Conservation (phyloP, 2,329 filamentous ascomycete species). For the Aspergillus quadricinctus region DNA sequence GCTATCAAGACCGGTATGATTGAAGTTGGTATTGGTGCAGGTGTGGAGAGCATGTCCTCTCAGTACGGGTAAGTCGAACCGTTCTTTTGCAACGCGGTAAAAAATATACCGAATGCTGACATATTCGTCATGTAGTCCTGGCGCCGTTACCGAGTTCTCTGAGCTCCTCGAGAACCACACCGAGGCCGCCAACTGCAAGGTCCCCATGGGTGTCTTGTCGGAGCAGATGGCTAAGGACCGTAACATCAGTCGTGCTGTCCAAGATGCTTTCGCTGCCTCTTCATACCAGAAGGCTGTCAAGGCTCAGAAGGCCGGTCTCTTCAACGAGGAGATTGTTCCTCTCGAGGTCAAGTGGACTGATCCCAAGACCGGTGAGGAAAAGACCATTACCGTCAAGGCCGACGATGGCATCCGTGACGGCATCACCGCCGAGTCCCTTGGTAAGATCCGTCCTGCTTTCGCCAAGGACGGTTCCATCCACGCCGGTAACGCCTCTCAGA, state of each 20-base stretch:
- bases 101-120: not conserved
- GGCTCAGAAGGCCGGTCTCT: slow-evolving; percentile 84
- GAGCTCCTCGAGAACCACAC: slow-evolving; percentile 76
- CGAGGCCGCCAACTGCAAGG: slow-evolving; percentile 91
- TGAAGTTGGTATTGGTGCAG: slow-evolving; percentile 87
- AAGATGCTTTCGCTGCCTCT: slow-evolving; percentile 90
- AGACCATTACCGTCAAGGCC: slow-evolving; percentile 73
- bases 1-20: slow-evolving; percentile 90
- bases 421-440: slow-evolving; percentile 82
- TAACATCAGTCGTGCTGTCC: slow-evolving; percentile 63
- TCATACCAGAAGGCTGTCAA: slow-evolving; percentile 86
- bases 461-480: slow-evolving; percentile 90
- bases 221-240: slow-evolving; percentile 92
- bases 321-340: slow-evolving; percentile 85
- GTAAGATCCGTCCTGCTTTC: slow-evolving; percentile 87
- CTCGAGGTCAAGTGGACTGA: slow-evolving; percentile 83
- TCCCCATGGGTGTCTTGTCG: slow-evolving; percentile 90
- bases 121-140: slow-evolving; percentile 51
- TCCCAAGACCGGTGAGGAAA: slow-evolving; percentile 82
- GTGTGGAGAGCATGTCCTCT: slow-evolving; percentile 91
- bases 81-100: not conserved
- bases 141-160: slow-evolving; percentile 87
- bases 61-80: slow-evolving; percentile 72
- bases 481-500: slow-evolving; percentile 92
- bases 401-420: slow-evolving; percentile 85